Evolutionary conservation across 2,329 filamentous ascomycete species (phyloP).

Genomic region (Aspergillus cejpii): DNA sequence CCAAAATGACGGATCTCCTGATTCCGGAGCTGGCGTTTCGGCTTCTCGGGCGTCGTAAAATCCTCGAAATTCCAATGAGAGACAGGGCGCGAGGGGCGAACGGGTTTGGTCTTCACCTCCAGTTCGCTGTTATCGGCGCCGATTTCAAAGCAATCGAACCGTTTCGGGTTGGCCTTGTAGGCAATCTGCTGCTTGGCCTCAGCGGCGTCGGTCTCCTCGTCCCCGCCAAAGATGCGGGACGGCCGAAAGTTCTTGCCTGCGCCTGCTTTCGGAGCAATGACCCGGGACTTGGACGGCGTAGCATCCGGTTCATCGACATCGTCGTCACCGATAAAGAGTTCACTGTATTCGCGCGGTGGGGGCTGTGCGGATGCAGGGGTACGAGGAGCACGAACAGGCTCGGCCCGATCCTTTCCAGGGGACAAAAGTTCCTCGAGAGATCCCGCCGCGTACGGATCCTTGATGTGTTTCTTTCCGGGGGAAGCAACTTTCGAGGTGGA

Average conservation of each 20-base stretch:
- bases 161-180: slow-evolving; percentile 63
- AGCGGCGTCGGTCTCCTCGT: slow-evolving; percentile 44
- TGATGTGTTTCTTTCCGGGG: slow-evolving; percentile 38
- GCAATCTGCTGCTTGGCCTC: slow-evolving; percentile 39
- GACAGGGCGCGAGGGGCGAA: slow-evolving; percentile 46
- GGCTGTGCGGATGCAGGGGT: slow-evolving; percentile 61
- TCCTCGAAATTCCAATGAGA: slow-evolving; percentile 85
- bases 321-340: slow-evolving; percentile 57
- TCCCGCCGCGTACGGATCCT: slow-evolving; percentile 39
- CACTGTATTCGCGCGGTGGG: slow-evolving; percentile 58
- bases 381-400: slow-evolving; percentile 56
- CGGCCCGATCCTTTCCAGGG: slow-evolving; percentile 44
- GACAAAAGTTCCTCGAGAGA: slow-evolving; percentile 66
- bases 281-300: slow-evolving; percentile 37
- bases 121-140: slow-evolving; percentile 26
- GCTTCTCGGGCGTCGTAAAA: slow-evolving; percentile 76
- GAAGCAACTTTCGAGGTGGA: slow-evolving; percentile 20
- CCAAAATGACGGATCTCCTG: slow-evolving; percentile 68
- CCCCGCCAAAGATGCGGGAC: slow-evolving; percentile 58
- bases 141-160: slow-evolving; percentile 61
- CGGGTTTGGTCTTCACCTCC: slow-evolving; percentile 24
- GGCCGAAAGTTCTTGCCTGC: slow-evolving; percentile 57
- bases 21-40: slow-evolving; percentile 54
- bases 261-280: slow-evolving; percentile 48
- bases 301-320: slow-evolving; percentile 17